Base-by-base conservation (phyloP, 2,329 filamentous ascomycete genomes). In the Claviceps digitariae region DNA sequence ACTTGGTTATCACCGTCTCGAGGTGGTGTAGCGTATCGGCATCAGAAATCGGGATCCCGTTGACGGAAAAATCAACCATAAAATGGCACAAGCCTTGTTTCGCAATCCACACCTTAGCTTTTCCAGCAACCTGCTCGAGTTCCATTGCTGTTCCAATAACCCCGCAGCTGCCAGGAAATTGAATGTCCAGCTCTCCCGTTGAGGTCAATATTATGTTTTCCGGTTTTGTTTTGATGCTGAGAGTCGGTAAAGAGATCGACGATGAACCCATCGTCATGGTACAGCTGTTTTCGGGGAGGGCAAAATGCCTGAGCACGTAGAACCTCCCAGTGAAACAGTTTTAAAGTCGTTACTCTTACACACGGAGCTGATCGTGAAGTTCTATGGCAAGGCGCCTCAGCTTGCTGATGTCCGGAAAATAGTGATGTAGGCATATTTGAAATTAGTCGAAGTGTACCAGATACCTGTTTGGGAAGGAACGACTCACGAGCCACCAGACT, bases 41-140 rank as follows among this genome's bases (percentile, higher is more conserved):
- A 1, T 62, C 58, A 2, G 48, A 44, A 5, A 63, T 23, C 1
- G 56, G 52, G 9, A 57, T 48, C 7, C 56, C 60, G 31, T 63
- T 54, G 4, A 62, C 45, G 1, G 59, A 50, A 1, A 69, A 12
- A 1, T 60, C 60, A 27, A 66, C n/a, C 6, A 61, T 56, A 17
- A 70, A 57, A 43, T 58, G 59, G 50, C 67, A 69, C 12, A 57
- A 51, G 1, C 65, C 61, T 7, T 54, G 57, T n/a, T 65, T 63
- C 12, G 60, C 57, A 34, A 68, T 63, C 69, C 69, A 71, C 25
- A 70, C 51, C 38, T 64, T 60, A 1, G 55, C 48, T 10, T 62
- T 54, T 20, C 47, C 54, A 17, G 63, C 56, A 0, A 60, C 44
- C 0, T 57, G 51, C 1, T 59, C 48, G 17, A 71, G 59, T 4